Percentiles rank a stretch among this genome's conserved stretches.
These are phyloP conservation scores for Cyclotella distinguenda DNA, from an alignment of 108 stramenopile genomes.

Conservation along the genomic window DNA sequence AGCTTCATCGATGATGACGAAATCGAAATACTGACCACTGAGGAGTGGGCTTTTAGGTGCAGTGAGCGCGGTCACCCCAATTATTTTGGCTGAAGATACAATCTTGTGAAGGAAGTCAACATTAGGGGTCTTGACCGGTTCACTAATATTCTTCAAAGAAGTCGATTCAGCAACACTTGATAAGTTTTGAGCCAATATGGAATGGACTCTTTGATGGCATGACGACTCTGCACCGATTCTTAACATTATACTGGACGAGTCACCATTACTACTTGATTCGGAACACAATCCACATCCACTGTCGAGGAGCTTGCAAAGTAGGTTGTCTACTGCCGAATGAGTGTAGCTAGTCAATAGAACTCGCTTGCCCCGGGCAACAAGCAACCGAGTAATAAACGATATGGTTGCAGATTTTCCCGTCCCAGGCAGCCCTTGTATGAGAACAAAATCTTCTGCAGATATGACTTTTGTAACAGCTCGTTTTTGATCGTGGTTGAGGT, in stretches of 20 bases:
- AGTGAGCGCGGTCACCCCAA: constrained; percentile 85
- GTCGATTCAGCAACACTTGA: constrained; percentile 42
- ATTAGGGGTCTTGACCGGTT: constrained; percentile 44
- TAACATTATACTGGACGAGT: constrained; percentile 36
- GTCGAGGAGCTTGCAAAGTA: constrained; percentile 87
- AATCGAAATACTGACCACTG: constrained; percentile 85
- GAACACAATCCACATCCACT: constrained; percentile 56
- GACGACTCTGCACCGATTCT: constrained; percentile 63
- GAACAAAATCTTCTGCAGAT: constrained; percentile 69
- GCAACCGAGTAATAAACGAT: constrained; percentile 79
- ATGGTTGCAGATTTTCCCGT: constrained; percentile 90
- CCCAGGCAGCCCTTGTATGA: constrained; percentile 70
- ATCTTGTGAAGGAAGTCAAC: constrained; percentile 50
- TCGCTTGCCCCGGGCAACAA: constrained; percentile 84
- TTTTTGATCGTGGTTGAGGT: constrained; percentile 77
- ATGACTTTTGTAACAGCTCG: constrained; percentile 71
- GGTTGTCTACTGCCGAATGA: constrained; percentile 94
- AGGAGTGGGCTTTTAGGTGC: constrained; percentile 76
- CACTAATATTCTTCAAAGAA: constrained; percentile 6
- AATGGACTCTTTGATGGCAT: constrained; percentile 58
- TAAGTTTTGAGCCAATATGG: constrained; percentile 53
- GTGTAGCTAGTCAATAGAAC: constrained; percentile 96
- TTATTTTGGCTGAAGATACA: constrained; percentile 65
- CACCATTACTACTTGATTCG: background rate
- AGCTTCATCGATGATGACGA: constrained; percentile 98